phyloP scores from a whole-genome alignment of 176 grass and related monocot genomes.

The Avena sativa region DNA sequence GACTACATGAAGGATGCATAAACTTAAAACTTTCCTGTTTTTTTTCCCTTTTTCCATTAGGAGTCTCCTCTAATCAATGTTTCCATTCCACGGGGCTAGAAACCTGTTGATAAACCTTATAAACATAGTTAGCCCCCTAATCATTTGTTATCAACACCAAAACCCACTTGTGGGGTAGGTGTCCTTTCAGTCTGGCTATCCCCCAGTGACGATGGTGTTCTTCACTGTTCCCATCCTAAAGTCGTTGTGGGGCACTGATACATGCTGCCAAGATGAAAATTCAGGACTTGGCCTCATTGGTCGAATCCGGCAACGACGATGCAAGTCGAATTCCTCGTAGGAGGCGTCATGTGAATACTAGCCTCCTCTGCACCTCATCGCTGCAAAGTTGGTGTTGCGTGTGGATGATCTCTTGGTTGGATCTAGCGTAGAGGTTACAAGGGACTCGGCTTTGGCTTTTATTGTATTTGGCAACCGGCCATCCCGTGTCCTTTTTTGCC shows the following conservation, averaged over 20 bases:
- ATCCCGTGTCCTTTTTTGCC: neutral
- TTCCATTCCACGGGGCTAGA: neutral
- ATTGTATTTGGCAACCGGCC: neutral
- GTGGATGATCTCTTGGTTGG: neutral
- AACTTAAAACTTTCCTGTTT: neutral
- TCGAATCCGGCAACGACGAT: neutral
- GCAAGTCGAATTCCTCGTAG: neutral
- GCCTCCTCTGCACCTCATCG: neutral
- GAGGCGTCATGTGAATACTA: neutral
- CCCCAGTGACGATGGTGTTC: neutral
- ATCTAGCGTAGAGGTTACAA: neutral
- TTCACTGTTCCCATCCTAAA: neutral
- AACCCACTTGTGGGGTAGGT: neutral
- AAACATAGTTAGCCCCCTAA: neutral
- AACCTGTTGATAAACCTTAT: neutral
- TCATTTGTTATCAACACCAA: neutral
- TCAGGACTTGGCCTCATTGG: neutral
- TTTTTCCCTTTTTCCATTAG: neutral
- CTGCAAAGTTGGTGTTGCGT: neutral
- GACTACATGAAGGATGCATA: neutral
- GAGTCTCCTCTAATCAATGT: neutral
- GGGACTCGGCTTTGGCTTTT: neutral
- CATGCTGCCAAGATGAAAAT: neutral
- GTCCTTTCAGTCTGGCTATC: neutral
- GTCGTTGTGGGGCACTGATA: neutral